Evolutionary conservation across 768 basidiomycete species (phyloP), one percentile per base, ranked within the genome.

Genomic region (Hygrophorus russula): DNA sequence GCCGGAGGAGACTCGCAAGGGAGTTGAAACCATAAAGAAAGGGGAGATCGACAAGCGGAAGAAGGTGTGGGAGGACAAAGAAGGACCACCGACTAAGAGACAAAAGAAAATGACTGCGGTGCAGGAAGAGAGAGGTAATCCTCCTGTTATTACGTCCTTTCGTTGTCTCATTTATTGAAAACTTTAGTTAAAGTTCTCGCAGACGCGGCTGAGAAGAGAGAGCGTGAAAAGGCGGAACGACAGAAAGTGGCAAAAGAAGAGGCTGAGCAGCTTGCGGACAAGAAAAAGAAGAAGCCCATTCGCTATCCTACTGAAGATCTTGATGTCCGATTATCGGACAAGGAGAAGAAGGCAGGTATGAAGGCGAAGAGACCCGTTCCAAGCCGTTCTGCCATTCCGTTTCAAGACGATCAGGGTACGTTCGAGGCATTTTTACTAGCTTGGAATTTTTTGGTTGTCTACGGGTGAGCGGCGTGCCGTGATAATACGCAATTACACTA

Each of bases 261-360:
- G 54, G 76, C 75, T 10, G 83, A 83, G 41, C 73, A 76, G 35
- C 65, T 81, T 19, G 80, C 79, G 18, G 75, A 86, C 57, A 83
- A 81, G 65, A 84, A 86, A 60, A 89, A 88, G 67, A 90, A 86
- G 67, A 90, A 85, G 53, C 82, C 88, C 1, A 62, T 93, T 51
- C 85, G 91, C 39, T 96, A 94, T 59, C 91, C 91, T 0, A 90
- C 89, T 1, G 91, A 96, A 61, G 90, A 94, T 60, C 67, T 94
- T 36, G 89, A 92, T 57, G 77, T 94, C 47, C 73, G 73, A 44
- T 59, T 90, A 40, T 69, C 77, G 19, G 85, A 89, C 39, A 86
- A 82, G 59, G 89, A 92, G 59, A 86, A 78, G 62, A 85, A 82
- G 54, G 77, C 80, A 3, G 87, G 89, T 5, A 70, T 76, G 61